phyloP scores from a whole-genome alignment of 805 yeast species.

The Dipodascus geniculatus region DNA sequence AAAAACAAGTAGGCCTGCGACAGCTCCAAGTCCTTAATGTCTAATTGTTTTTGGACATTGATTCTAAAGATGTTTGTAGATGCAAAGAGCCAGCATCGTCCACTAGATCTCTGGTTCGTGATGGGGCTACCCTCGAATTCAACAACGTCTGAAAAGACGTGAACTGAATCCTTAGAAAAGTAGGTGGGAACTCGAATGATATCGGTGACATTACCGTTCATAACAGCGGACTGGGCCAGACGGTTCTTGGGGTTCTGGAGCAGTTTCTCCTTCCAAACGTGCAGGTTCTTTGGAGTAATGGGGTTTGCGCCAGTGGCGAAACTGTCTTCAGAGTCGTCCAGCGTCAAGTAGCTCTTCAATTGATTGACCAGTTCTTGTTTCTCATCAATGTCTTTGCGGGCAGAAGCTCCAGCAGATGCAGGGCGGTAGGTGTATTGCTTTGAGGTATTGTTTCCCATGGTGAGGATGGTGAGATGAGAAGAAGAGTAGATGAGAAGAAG shows the following conservation, averaged over 20 bases:
- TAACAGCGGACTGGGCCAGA: constrained; percentile 42
- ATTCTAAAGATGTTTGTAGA: constrained; percentile 63
- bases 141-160: constrained; percentile 32
- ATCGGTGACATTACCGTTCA: constrained; percentile 33
- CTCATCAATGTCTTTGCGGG: background rate
- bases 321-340: background rate
- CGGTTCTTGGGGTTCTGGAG: constrained; percentile 37
- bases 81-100: constrained; percentile 87
- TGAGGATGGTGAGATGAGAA: background rate
- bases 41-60: constrained; percentile 47
- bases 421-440: background rate
- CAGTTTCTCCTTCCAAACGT: constrained; percentile 36
- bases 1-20: constrained; percentile 74
- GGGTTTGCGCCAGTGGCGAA: constrained; percentile 21
- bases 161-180: constrained; percentile 11
- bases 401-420: background rate
- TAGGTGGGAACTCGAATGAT: constrained; percentile 24
- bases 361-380: background rate
- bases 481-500: background rate
- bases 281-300: constrained; percentile 25
- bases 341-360: background rate
- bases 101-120: constrained; percentile 63
- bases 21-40: constrained; percentile 56
- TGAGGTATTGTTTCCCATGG: background rate
- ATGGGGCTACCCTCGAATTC: constrained; percentile 49